Conservation (phyloP, 2,329 filamentous ascomycete species). For the Coniochaeta pulveracea region DNA sequence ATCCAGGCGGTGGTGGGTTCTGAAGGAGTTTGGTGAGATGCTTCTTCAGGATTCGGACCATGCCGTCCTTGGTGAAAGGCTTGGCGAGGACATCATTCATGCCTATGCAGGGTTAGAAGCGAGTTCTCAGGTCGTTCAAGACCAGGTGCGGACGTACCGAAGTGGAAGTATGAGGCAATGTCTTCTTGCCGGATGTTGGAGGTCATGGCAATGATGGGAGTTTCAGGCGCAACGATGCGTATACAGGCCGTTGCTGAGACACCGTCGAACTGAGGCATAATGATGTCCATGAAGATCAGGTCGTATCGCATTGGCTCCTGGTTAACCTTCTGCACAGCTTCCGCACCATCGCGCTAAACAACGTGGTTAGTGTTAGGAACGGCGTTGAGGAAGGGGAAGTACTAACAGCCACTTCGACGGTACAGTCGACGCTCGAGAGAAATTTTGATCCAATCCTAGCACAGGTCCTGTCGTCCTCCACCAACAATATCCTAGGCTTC, state of each 20-base stretch:
- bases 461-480: conserved; percentile 69
- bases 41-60: conserved; percentile 77
- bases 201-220: conserved; percentile 96
- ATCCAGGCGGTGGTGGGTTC: conserved; percentile 30
- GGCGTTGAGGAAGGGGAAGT: not conserved
- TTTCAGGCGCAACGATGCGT: conserved; percentile 68
- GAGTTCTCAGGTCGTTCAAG: conserved; percentile 8
- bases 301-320: conserved; percentile 41
- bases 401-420: conserved; percentile 56
- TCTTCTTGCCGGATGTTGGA: conserved; percentile 96
- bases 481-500: conserved; percentile 74
- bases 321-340: conserved; percentile 79
- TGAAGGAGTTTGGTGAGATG: conserved; percentile 79
- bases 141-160: conserved; percentile 55
- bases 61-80: conserved; percentile 83
- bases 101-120: conserved; percentile 39
- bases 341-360: conserved; percentile 66
- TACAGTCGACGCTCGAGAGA: conserved; percentile 52
- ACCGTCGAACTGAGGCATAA: conserved; percentile 94
- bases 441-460: conserved; percentile 59
- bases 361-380: too few species aligned
- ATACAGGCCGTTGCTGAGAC: conserved; percentile 92
- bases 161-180: conserved; percentile 93
- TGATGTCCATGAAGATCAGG: conserved; percentile 81
- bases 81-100: conserved; percentile 98